phyloP scores from a whole-genome alignment of 371 early-diverging fungal species.

The Mucor sp. region DNA sequence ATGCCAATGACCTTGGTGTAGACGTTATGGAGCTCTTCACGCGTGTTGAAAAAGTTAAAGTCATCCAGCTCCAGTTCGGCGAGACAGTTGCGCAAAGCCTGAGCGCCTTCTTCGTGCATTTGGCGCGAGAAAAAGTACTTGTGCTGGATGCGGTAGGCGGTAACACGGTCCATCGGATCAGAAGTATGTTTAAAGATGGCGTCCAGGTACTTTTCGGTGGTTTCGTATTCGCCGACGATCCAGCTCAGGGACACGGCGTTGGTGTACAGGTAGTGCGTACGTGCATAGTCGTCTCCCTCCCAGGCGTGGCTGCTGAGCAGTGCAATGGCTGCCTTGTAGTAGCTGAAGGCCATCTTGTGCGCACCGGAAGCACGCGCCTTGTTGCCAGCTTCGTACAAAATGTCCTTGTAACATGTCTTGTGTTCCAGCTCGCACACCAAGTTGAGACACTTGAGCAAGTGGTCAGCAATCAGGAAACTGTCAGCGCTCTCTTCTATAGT shows the following conservation, averaged over 20 bases:
- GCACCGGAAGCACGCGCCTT: constrained; percentile 44
- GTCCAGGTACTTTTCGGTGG: constrained; percentile 29
- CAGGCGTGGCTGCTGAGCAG: constrained; percentile 22
- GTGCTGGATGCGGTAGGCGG: constrained; percentile 40
- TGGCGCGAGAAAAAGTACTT: constrained; percentile 37
- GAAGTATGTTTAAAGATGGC: constrained; percentile 34
- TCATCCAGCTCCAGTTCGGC: constrained; percentile 30
- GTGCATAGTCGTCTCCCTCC: constrained; percentile 19
- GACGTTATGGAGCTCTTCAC: constrained; percentile 18
- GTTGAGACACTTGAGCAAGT: constrained; percentile 38
- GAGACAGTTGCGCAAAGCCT: constrained; percentile 32
- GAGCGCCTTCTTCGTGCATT: constrained; percentile 34
- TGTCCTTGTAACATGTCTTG: constrained; percentile 22
- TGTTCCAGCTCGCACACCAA: constrained; percentile 23
- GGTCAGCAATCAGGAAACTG: constrained; percentile 40
- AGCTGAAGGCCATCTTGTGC: constrained; percentile 38
- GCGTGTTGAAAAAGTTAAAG: constrained; percentile 9
- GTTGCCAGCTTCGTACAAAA: constrained; percentile 39
- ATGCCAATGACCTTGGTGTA: constrained; percentile 13
- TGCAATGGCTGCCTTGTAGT: constrained; percentile 37
- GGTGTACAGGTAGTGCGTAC: constrained; percentile 31
- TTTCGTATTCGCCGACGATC: constrained; percentile 40
- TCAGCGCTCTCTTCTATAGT: constrained; percentile 27
- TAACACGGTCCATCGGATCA: constrained; percentile 37
- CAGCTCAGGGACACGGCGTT: constrained; percentile 41